A percentile compares a stretch with the other conserved stretches of the same genome.
Evolutionary conservation across 2,329 filamentous ascomycete species (phyloP).

Genomic region (Colletotrichum theobromicola): DNA sequence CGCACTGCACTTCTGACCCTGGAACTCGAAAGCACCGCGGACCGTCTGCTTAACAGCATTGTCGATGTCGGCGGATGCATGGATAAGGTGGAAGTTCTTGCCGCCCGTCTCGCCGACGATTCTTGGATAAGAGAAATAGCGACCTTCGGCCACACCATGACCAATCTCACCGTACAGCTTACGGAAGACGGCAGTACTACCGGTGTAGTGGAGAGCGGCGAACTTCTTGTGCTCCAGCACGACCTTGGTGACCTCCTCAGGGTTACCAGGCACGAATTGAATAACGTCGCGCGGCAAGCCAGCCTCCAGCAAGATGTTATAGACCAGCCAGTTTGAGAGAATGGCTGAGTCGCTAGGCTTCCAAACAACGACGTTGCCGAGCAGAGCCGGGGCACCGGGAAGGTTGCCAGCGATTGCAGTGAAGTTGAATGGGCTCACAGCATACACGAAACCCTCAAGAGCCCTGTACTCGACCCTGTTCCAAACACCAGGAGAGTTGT

Average conservation of each 20-base stretch:
- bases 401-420: slow-evolving; percentile 93
- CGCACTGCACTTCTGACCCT: slow-evolving; percentile 90
- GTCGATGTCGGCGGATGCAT: slow-evolving; percentile 76
- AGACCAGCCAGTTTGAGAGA: slow-evolving; percentile 88
- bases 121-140: slow-evolving; percentile 84
- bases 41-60: slow-evolving; percentile 85
- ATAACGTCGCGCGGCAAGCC: slow-evolving; percentile 89
- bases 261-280: slow-evolving; percentile 90
- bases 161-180: slow-evolving; percentile 88
- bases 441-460: slow-evolving; percentile 94
- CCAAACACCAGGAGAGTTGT: slow-evolving; percentile 86
- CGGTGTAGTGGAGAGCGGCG: slow-evolving; percentile 93
- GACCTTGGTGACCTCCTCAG: slow-evolving; percentile 80
- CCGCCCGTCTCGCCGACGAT: slow-evolving; percentile 91
- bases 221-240: slow-evolving; percentile 82
- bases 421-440: slow-evolving; percentile 95
- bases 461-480: slow-evolving; percentile 90
- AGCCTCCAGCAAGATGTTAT: slow-evolving; percentile 89
- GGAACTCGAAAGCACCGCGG: slow-evolving; percentile 87
- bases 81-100: slow-evolving; percentile 91
- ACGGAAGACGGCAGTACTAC: slow-evolving; percentile 90
- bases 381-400: slow-evolving; percentile 79
- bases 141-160: slow-evolving; percentile 78
- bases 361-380: slow-evolving; percentile 96
- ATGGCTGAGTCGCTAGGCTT: slow-evolving; percentile 93